Base-by-base conservation (phyloP, 1,284 basidiomycete genomes). In the Ceratobasidium sp. region DNA sequence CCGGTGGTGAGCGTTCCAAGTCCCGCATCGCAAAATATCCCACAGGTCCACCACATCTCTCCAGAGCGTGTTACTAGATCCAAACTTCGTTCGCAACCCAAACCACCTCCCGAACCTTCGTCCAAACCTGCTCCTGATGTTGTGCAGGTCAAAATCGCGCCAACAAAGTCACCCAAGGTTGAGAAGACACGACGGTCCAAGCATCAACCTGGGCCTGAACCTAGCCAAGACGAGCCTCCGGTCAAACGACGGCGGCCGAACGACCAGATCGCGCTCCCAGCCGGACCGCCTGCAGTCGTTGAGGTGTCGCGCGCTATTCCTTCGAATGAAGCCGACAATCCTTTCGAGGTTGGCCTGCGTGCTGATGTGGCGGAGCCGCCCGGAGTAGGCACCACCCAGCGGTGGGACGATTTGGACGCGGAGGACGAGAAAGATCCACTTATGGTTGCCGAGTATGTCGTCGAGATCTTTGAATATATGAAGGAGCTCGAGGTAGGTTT, bases 371-470 rank as follows among this genome's bases (percentile, higher is more conserved):
- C 31, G 37, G 66, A 71, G 54, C 27, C 1, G 54, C 22, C 41
- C 39, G 54, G 54, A 3, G 24, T 39, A n/a, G 41, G 53, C 6
- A 46, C 54, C 6, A 11, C 37, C 22, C 34, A 9, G 16, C 53
- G 29, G 16, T 76, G 76, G 95, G 92, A 92, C 43, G 96, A 98
- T 81, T 87, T 98, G 22, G 97, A 98, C 79, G 91, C 90, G 1
- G 96, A 96, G 74, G 97, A 99, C 80, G 87, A 84, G n/a, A 94
- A 96, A 74, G 97, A 99, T 81, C 96, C 96, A 16, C 84, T 94
- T 75, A 98, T 98, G 96, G 96, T 98, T 76, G 92, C 91, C 83
- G 95, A 98, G 83, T 99, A 99, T 81, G 96, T 98, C 68, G 86
- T 87, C 31, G 98, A 98, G 77, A 97, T 98, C 75, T 98, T 98